These are phyloP conservation scores for Pugionium dolabratum DNA, from an alignment of 345 rosid genomes.

Conservation along the genomic window DNA sequence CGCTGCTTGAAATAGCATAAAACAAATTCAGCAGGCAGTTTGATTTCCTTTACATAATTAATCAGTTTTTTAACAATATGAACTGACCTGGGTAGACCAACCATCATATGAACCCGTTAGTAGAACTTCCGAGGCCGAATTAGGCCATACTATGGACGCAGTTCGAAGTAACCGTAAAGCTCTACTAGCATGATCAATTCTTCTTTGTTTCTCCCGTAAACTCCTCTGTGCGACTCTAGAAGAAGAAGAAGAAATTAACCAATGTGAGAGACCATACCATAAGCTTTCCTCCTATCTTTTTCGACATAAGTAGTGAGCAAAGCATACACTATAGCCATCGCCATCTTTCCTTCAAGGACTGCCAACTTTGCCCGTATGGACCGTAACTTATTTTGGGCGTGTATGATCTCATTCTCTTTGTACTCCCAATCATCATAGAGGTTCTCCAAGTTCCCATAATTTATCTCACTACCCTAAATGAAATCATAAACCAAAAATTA, in stretches of 20 bases:
- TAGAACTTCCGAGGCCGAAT: constrained; percentile 79
- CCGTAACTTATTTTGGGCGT: constrained; percentile 67
- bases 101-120: constrained; percentile 92
- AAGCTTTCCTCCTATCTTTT: constrained; percentile 5
- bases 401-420: constrained; percentile 73
- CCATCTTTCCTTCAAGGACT: constrained; percentile 89
- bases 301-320: constrained; percentile 16
- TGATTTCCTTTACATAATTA: background rate
- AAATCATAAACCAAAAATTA: constrained; percentile 26
- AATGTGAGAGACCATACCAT: constrained; percentile 14
- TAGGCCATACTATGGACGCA: constrained; percentile 81
- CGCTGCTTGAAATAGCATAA: constrained; percentile 52
- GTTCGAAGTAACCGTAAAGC: constrained; percentile 64
- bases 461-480: constrained; percentile 29
- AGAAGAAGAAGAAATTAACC: constrained; percentile 26
- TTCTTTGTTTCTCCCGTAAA: constrained; percentile 75
- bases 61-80: background rate
- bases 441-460: constrained; percentile 46
- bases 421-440: constrained; percentile 87
- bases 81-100: constrained; percentile 82
- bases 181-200: constrained; percentile 61
- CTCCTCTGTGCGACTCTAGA: constrained; percentile 71
- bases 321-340: constrained; percentile 67
- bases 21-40: constrained; percentile 23
- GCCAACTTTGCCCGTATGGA: constrained; percentile 81